These are phyloP conservation scores for Ephemerocybe angulata DNA, from an alignment of 768 basidiomycete genomes.

Conservation along the genomic window DNA sequence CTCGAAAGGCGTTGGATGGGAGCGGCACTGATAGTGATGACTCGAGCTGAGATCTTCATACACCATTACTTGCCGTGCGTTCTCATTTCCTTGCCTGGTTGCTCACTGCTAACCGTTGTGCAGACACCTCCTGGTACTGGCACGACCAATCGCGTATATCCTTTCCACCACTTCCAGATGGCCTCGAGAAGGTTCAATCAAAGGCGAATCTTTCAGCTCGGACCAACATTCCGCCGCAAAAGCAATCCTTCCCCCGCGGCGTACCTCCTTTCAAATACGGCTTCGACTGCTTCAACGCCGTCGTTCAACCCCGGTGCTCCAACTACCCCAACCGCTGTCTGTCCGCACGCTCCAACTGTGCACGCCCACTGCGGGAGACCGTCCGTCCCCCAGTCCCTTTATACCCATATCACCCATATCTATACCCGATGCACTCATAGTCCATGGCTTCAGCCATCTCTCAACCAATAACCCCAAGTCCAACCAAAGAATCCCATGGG, in stretches of 20 bases:
- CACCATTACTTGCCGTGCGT: slow-evolving; percentile 67
- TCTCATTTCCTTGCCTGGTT: slow-evolving; percentile 10
- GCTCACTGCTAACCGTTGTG: slow-evolving; percentile 5
- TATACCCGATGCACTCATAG: too few relatives aligned
- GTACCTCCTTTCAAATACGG: slow-evolving; percentile 22
- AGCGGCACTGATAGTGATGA: slow-evolving; percentile 26
- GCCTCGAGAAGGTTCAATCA: slow-evolving; percentile 17
- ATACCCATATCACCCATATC: too few relatives aligned
- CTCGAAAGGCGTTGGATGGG: slow-evolving; percentile 19
- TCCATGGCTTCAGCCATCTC: too few relatives aligned
- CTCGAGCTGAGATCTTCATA: slow-evolving; percentile 66
- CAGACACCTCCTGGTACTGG: slow-evolving; percentile 59
- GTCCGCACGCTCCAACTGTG: slow-evolving; percentile 23
- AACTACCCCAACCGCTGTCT: slow-evolving; percentile 18
- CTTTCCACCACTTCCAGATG: slow-evolving; percentile 30
- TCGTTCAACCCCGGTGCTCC: slow-evolving; percentile 11
- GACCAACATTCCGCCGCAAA: background rate
- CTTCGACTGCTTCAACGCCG: slow-evolving; percentile 12
- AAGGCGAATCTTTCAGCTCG: slow-evolving; percentile 2
- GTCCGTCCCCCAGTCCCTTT: too few relatives aligned
- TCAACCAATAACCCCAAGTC: too few relatives aligned
- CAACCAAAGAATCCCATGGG: too few relatives aligned
- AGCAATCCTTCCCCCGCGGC: slow-evolving; percentile 20
- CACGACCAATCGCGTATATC: slow-evolving; percentile 17
- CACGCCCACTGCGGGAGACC: slow-evolving; percentile 20